Evolutionary conservation across 1,284 basidiomycete genomes (phyloP).

Genomic region (Heimioporus punctisporus): DNA sequence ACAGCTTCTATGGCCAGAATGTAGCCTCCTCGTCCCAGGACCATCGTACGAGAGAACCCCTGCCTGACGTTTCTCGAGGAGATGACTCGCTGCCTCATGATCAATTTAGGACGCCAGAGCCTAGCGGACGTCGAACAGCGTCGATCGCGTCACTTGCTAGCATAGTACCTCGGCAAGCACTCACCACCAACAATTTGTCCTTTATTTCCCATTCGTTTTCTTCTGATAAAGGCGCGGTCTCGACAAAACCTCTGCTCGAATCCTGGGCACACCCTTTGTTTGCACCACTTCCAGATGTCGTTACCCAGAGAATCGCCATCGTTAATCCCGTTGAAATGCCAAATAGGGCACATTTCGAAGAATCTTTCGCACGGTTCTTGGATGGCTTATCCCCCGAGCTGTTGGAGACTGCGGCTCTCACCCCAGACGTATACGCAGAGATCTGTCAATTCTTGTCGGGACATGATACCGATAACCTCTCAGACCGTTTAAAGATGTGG

Average conservation of each 20-base stretch:
- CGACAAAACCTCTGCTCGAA: constrained; percentile 43
- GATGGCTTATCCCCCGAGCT: constrained; percentile 54
- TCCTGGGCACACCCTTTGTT: constrained; percentile 62
- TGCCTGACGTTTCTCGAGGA: constrained; percentile 24
- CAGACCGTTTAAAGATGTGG: constrained; percentile 56
- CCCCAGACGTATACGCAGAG: constrained; percentile 53
- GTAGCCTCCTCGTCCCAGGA: constrained; percentile 35
- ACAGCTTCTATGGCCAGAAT: constrained; percentile 40
- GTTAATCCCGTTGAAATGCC: constrained; percentile 65
- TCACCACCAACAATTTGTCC: constrained; percentile 30
- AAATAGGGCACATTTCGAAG: constrained; percentile 52
- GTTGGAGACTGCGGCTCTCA: constrained; percentile 60
- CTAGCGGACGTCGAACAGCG: constrained; percentile 17
- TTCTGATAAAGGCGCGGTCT: constrained; percentile 36
- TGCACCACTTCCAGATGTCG: constrained; percentile 55
- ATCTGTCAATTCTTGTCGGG: constrained; percentile 50
- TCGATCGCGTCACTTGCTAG: constrained; percentile 17
- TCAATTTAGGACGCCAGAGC: constrained; percentile 27
- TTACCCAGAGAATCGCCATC: constrained; percentile 47
- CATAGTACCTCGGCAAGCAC: constrained; percentile 22
- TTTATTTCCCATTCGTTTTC: constrained; percentile 37
- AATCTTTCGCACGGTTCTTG: constrained; percentile 50
- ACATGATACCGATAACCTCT: constrained; percentile 41
- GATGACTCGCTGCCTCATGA: constrained; percentile 17
- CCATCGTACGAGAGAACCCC: constrained; percentile 21